Evolutionary conservation across 768 basidiomycete species (phyloP), one percentile per base, ranked within the genome.

Genomic region (Psilocybe sp.): DNA sequence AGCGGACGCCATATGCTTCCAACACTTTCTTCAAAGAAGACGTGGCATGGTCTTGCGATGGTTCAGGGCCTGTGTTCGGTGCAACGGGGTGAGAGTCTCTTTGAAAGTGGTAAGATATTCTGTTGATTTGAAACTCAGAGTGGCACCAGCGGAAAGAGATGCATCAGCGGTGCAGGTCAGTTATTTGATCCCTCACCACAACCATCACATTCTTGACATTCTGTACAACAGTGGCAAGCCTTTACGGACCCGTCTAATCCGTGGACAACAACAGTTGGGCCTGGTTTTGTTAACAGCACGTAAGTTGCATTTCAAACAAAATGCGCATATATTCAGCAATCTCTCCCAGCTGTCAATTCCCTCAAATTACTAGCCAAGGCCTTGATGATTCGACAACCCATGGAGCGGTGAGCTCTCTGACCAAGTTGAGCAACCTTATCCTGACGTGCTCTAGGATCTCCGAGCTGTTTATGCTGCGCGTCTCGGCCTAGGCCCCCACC

Each of bases 21-120:
- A 80, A 79, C 47, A 77, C 73, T 0, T 80, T 78, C 53, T 76
- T 76, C 59, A 70, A 72, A 44, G 78, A 80, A 59, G 70, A 72
- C 46, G 57, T 76, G 5, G 11, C 63, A 5, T 79, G 77, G 77
- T 68, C 65, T 31, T 80, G 78, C 51, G 60, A 55, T 34, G 72
- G 69, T 10, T 64, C 66, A 35, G 77, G 76, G 0, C 71, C 75
- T 28, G 61, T 72, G 2, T 64, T 54, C 49, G 68, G 69, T 14
- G 47, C 63, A 40, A 61, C 58, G 33, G 64, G 61, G 73, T 70
- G 36, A 44, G 51, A 6, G 32, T 15, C 9, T 0, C 9, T 10
- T 19, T 38, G 20, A n/a, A 34, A 36, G 19, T 15, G 19, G n/a
- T n/a, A 38, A 23, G 13, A 11, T 23, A 18, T 11, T 4, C 38